phyloP scores from a whole-genome alignment of 495 filamentous ascomycete species.

The Aspergillus kassunensis region DNA sequence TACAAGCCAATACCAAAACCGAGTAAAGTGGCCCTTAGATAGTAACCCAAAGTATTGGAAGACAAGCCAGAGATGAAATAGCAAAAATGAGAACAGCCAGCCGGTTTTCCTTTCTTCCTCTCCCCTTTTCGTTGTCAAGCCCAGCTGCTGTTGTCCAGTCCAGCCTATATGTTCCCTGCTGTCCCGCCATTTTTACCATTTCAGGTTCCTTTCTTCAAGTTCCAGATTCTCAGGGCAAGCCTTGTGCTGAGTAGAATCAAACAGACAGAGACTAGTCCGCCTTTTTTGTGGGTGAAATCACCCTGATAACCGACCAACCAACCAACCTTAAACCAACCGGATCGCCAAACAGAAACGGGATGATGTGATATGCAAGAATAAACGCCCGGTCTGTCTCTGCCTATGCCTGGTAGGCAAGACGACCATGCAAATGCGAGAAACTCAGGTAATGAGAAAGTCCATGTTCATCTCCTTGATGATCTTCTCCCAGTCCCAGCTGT shows the following conservation, averaged over 20 bases:
- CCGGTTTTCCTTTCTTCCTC: not conserved
- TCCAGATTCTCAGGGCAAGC: too few relatives aligned
- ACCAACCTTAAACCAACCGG: not conserved
- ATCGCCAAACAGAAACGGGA: not conserved
- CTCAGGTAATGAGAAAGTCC: constrained; percentile 73
- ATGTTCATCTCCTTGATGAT: constrained; percentile 72
- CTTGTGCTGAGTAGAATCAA: too few relatives aligned
- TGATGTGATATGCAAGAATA: not conserved
- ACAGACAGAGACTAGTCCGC: not conserved
- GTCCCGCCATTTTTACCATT: too few relatives aligned
- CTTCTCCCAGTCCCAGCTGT: constrained; percentile 86
- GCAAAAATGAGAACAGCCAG: not conserved
- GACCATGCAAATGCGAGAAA: constrained; percentile 13
- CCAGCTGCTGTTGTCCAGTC: not conserved
- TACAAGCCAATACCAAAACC: constrained; percentile 8
- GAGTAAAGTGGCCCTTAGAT: too few relatives aligned
- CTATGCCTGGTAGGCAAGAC: not conserved
- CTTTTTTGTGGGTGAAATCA: not conserved
- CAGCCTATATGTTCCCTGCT: too few relatives aligned
- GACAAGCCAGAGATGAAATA: not conserved
- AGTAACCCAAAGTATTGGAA: too few relatives aligned
- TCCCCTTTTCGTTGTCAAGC: not conserved
- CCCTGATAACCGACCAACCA: not conserved
- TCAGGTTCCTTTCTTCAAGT: not conserved
- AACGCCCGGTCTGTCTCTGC: not conserved